Evolutionary conservation across 495 filamentous ascomycete species (phyloP).

Genomic region (Penicillium verhagenii): DNA sequence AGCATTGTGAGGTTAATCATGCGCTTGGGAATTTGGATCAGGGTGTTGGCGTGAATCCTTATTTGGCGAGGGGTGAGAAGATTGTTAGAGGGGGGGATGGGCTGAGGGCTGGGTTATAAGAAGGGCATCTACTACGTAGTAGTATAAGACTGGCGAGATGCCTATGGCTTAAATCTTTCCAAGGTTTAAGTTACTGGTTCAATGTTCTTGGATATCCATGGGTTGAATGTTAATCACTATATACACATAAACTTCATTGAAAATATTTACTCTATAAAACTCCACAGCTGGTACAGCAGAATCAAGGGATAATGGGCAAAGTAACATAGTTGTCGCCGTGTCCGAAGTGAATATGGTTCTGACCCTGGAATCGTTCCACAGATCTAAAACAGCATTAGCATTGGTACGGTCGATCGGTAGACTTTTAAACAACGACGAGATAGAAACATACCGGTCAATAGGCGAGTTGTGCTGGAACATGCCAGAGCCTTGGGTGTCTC

Average conservation of each 20-base stretch:
- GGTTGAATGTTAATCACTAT: too few relatives aligned
- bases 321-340: constrained; percentile 53
- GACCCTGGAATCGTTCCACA: constrained; percentile 45
- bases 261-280: neutral
- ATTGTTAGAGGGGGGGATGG: neutral
- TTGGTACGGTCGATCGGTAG: constrained; percentile 43
- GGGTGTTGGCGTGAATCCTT: constrained; percentile 84
- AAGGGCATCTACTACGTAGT: too few relatives aligned
- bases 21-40: constrained; percentile 84
- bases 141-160: too few relatives aligned
- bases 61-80: constrained; percentile 52
- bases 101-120: neutral
- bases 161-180: too few relatives aligned
- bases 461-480: constrained; percentile 56
- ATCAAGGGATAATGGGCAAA: constrained; percentile 53
- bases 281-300: neutral
- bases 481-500: constrained; percentile 61
- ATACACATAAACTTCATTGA: neutral
- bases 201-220: too few relatives aligned
- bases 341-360: constrained; percentile 58
- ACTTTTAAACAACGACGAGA: constrained; percentile 53
- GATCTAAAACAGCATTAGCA: constrained; percentile 26
- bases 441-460: constrained; percentile 41
- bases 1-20: constrained; percentile 96
- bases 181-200: too few relatives aligned